phyloP scores from a whole-genome alignment of 768 basidiomycete species.

The Mycena metata region DNA sequence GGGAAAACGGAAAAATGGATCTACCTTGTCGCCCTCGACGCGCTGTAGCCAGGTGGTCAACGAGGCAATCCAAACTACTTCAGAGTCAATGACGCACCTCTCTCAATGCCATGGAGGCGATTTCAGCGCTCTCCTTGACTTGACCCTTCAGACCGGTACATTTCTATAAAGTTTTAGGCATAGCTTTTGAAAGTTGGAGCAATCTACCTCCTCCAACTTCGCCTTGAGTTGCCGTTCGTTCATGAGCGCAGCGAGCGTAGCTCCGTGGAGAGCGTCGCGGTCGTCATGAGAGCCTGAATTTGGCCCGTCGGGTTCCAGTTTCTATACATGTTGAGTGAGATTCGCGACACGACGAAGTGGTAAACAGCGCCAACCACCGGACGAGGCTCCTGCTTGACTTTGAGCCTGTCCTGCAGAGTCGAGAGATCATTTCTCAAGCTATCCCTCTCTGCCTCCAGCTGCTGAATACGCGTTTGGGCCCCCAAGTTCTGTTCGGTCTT shows the following conservation, averaged over 20 bases:
- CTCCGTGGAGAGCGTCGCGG: neutral
- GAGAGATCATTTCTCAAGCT: neutral
- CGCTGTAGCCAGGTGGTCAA: neutral
- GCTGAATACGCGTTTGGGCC: neutral
- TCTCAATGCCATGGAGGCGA: slow-evolving; percentile 15
- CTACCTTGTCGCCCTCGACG: slow-evolving; percentile 19
- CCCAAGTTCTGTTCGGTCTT: neutral
- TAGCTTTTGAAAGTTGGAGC: too few species aligned
- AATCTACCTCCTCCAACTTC: neutral
- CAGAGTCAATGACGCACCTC: neutral
- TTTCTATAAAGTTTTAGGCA: neutral
- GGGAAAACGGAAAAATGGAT: too few species aligned
- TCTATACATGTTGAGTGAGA: neutral
- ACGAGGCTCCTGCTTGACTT: neutral
- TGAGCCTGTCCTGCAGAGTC: neutral
- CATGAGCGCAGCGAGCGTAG: neutral
- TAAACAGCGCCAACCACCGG: too few species aligned
- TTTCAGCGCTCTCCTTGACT: neutral
- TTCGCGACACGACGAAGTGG: too few species aligned
- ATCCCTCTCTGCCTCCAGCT: neutral
- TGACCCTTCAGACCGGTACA: neutral
- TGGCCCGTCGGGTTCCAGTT: neutral
- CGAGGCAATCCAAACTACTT: neutral
- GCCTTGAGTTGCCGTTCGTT: neutral
- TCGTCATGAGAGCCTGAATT: too few species aligned